phyloP scores from a whole-genome alignment of 306 rosid genomes.

The Datisca glomerata region DNA sequence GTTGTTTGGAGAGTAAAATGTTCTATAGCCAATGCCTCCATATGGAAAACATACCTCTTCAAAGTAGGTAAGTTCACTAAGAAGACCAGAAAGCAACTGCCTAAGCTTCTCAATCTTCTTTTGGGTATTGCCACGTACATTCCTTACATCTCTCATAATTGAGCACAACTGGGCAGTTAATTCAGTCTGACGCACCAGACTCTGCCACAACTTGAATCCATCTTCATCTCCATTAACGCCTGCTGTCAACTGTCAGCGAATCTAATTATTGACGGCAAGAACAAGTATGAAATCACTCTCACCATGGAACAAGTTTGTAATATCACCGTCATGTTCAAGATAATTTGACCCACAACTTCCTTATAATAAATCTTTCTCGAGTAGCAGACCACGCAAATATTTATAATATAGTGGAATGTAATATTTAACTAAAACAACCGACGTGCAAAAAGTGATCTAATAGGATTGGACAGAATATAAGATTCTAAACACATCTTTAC shows the following conservation, averaged over 20 bases:
- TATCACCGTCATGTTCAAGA: slow-evolving; percentile 11
- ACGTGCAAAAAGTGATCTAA: too few species aligned
- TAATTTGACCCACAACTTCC: not conserved
- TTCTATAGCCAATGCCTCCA: slow-evolving; percentile 4
- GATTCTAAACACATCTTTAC: too few species aligned
- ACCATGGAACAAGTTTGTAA: slow-evolving; percentile 11
- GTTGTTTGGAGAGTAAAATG: slow-evolving; percentile 2
- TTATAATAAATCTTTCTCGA: too few species aligned
- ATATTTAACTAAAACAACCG: too few species aligned
- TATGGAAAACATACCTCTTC: slow-evolving; percentile 64
- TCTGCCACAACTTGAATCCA: slow-evolving; percentile 87
- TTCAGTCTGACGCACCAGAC: slow-evolving; percentile 94
- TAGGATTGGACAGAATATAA: too few species aligned
- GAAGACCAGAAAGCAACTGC: slow-evolving; percentile 90
- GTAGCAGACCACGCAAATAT: too few species aligned
- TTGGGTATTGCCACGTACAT: slow-evolving; percentile 89
- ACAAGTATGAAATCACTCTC: slow-evolving; percentile 7
- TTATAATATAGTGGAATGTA: too few species aligned
- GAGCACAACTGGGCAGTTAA: slow-evolving; percentile 91
- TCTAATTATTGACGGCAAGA: slow-evolving; percentile 15
- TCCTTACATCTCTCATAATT: slow-evolving; percentile 78
- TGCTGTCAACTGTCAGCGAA: slow-evolving; percentile 43
- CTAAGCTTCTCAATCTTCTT: slow-evolving; percentile 96
- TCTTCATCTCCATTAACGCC: slow-evolving; percentile 72
- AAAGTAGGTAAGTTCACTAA: slow-evolving; percentile 87